A percentile compares a stretch with the other conserved stretches of the same genome.
Conservation (phyloP, 352 stramenopile genomes). For the Elongisporangium anandrum region DNA sequence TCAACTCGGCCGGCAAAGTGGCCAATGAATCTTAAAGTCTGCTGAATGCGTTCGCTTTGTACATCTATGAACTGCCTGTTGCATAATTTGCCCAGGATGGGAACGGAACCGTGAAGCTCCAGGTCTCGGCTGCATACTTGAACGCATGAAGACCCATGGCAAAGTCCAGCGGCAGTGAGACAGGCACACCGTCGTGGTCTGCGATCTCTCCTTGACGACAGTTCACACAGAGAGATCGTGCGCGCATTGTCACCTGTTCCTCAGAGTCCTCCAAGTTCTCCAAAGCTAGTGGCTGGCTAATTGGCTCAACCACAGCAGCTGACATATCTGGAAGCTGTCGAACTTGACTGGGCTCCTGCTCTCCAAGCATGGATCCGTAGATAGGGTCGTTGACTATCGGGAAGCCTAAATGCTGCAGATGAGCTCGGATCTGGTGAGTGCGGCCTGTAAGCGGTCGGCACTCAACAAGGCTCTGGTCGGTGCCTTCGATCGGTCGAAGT, state of each 20-base stretch:
- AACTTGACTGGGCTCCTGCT: background rate
- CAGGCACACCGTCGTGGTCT: constrained; percentile 4
- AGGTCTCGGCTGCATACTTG: constrained; percentile 32
- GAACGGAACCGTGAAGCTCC: constrained; percentile 36
- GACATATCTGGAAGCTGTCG: background rate
- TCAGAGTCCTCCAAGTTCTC: background rate
- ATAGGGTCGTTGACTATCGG: constrained; percentile 95
- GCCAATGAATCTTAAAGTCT: constrained; percentile 40
- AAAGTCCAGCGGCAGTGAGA: constrained; percentile 5
- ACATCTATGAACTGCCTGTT: constrained; percentile 3
- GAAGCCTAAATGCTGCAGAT: constrained; percentile 84
- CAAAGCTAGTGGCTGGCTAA: background rate
- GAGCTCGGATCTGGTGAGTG: constrained; percentile 95
- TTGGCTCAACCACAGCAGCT: background rate
- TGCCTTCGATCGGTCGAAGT: constrained; percentile 10
- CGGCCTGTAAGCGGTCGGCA: constrained; percentile 89
- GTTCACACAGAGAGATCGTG: constrained; percentile 10
- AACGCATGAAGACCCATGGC: constrained; percentile 53
- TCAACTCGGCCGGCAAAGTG: constrained; percentile 61
- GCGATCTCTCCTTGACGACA: constrained; percentile 9
- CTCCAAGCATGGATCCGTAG: constrained; percentile 54
- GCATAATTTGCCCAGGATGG: constrained; percentile 41
- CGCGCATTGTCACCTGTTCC: background rate
- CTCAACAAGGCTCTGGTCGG: constrained; percentile 74
- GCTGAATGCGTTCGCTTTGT: background rate